Base-by-base conservation (phyloP, 108 stramenopile genomes). In the Nitzschia putrida region DNA sequence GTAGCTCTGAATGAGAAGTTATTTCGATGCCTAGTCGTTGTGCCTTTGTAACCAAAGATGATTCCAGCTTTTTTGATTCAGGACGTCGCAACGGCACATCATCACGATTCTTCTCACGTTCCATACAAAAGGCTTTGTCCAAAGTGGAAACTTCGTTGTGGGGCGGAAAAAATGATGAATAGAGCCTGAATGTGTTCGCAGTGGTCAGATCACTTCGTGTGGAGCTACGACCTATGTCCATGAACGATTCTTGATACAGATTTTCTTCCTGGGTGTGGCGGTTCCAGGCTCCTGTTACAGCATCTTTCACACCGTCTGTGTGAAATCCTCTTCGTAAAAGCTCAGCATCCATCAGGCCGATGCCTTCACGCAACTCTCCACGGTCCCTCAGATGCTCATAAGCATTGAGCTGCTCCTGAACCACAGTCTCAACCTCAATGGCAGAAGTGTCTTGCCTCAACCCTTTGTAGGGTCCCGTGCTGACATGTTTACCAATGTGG, bases 341-440 rank as follows among this genome's bases (percentile, higher is more conserved):
- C 53, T 90, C 87, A 13, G 70, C 18, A 42, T 86, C 78, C 43
- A 88, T 80, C 20, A 80, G 71, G 24, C 77, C 69, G n/a, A 77
- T 60, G 21, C 82, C 80, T 66, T 78, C 68, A 8, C 73, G 56
- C 51, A 78, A 44, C 61, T 79, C 64, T 40, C 67, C 63, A 60
- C 83, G 38, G 10, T 50, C 68, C 51, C 76, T 75, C 72, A 80
- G 83, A 64, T 64, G 84, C 57, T 88, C 87, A 22, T 85, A 74
- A 56, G 82, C 84, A 69, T 90, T 88, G 57, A 85, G 84, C 57
- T 91, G 86, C 56, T 88, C 92, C 52, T 87, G 80, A 43, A 95
- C 75, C 25, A 82, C 77, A 1, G 95, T 88, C 7, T 87, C 77
- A 42, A 95, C 87, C n/a, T 84, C 82, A 37, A 91, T 81, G 25